Base-by-base conservation (phyloP, 2,329 filamentous ascomycete species). In the Graphilbum ipis-grandicollis region DNA sequence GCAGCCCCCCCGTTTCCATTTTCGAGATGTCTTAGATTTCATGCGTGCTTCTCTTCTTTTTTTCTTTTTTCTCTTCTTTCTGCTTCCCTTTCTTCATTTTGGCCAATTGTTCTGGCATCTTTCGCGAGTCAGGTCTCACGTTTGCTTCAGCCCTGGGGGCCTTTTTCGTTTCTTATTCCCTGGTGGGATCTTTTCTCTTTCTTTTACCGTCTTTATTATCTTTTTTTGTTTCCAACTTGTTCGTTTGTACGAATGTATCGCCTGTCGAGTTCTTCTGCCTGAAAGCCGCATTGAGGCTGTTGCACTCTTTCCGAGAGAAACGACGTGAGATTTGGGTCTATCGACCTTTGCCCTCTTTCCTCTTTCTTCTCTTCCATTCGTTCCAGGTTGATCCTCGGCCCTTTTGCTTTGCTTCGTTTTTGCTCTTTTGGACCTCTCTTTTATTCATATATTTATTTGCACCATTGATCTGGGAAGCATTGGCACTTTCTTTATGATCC, bases 371-470 rank as follows among this genome's bases (percentile, higher is more conserved):
- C 37, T 64, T 58, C 47, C 44, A 42, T 66, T 66, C 62, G 54
- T 60, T 59, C 62, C 63, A 64, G 67, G 67, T 71, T 70, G 67
- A 71, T 58, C 66, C 66, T 71, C 55, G 66, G 65, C 60, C 55
- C 43, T 52, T 48, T 60, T 63, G 43, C 49, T 50, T 49, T 45
- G 45, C 50, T 49, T 35, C 43, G 40, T 39, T 28, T 37, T 25
- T 43, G 41, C 31, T 33, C 35, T 40, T 46, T 46, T 45, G 43
- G n/a, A n/a, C n/a, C 45, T 46, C 48, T 46, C 46, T 47, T 45
- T 39, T 44, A 26, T 41, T 44, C 35, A 34, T 40, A 44, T 44
- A 35, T 41, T 37, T 34, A 41, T 46, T 44, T 19, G 41, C 41
- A 35, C 29, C 41, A 3, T 37, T 39, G 18, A 33, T 38, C 28